Conservation (phyloP, 257 asterid species). For the Cruciata laevipes region DNA sequence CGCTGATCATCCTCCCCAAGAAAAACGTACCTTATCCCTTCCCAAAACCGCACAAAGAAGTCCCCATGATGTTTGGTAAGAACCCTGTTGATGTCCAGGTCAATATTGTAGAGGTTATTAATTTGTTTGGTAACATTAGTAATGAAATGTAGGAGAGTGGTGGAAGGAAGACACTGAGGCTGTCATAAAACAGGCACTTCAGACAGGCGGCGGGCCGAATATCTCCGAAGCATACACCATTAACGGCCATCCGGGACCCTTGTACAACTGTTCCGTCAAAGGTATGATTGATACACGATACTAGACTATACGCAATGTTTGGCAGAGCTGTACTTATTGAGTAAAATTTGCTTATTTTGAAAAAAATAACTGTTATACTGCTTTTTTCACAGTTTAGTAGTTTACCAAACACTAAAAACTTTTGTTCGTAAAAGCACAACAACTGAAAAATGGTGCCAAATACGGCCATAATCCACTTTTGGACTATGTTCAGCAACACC, state of each 20-base stretch:
- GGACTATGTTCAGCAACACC: too few species aligned
- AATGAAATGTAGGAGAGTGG: conserved; percentile 47
- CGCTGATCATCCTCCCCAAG: conserved; percentile 41
- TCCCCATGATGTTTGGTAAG: conserved; percentile 56
- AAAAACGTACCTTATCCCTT: conserved; percentile 51
- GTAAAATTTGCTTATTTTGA: too few species aligned
- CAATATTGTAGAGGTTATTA: too few species aligned
- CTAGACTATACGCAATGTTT: too few species aligned
- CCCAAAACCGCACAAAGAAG: conserved; percentile 46
- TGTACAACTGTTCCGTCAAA: conserved; percentile 50
- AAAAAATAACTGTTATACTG: too few species aligned
- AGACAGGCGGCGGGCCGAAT: conserved; percentile 57
- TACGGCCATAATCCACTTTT: too few species aligned
- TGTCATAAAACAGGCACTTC: conserved; percentile 44
- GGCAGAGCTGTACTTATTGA: too few species aligned
- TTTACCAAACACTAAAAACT: too few species aligned
- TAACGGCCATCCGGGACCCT: conserved; percentile 56
- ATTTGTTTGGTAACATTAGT: not conserved
- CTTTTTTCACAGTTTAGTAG: too few species aligned
- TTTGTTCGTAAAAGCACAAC: too few species aligned
- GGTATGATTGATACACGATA: conserved; percentile 22
- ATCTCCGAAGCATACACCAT: conserved; percentile 62
- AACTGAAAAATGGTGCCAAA: too few species aligned
- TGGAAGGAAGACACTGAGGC: conserved; percentile 54
- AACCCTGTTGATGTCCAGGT: not conserved